Percentiles rank a stretch among this genome's conserved stretches.
These are phyloP conservation scores for Chalciporus chontae DNA, from an alignment of 768 basidiomycete genomes.

Conservation along the genomic window DNA sequence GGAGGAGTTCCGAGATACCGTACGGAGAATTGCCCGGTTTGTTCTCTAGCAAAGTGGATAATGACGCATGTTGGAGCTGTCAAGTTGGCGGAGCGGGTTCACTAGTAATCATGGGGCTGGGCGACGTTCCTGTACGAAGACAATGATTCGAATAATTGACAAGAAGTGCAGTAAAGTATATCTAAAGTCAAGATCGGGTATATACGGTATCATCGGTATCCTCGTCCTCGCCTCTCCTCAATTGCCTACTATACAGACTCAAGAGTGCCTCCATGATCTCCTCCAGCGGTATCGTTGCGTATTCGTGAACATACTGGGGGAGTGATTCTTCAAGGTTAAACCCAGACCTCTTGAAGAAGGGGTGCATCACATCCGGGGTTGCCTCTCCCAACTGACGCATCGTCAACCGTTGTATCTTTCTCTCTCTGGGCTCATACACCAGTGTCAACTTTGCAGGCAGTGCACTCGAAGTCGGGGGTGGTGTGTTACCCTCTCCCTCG, in stretches of 20 bases:
- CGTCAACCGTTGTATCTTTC: conserved; percentile 74
- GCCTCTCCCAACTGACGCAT: conserved; percentile 86
- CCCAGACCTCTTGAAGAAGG: conserved; percentile 80
- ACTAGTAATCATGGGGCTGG: too few species aligned
- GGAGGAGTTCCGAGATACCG: too few species aligned
- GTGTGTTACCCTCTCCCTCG: conserved; percentile 9
- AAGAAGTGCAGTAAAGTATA: background rate
- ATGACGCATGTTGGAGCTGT: too few species aligned
- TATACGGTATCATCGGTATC: conserved; percentile 1
- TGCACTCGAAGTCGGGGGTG: background rate
- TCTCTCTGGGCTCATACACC: conserved; percentile 52
- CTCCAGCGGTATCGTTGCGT: conserved; percentile 78
- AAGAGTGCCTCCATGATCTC: conserved; percentile 79
- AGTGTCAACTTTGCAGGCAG: conserved; percentile 26
- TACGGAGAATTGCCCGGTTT: too few species aligned
- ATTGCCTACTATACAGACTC: conserved; percentile 72
- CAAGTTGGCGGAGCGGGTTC: too few species aligned
- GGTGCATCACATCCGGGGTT: conserved; percentile 86
- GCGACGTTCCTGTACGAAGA: too few species aligned
- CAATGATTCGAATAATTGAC: background rate
- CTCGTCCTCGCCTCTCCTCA: conserved; percentile 36
- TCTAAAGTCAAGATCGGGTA: background rate
- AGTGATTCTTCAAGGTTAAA: conserved; percentile 81
- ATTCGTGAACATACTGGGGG: conserved; percentile 87
- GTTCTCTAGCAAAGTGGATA: too few species aligned